Conservation (phyloP, 2,329 filamentous ascomycete species). For the Hypoxylon sp. region DNA sequence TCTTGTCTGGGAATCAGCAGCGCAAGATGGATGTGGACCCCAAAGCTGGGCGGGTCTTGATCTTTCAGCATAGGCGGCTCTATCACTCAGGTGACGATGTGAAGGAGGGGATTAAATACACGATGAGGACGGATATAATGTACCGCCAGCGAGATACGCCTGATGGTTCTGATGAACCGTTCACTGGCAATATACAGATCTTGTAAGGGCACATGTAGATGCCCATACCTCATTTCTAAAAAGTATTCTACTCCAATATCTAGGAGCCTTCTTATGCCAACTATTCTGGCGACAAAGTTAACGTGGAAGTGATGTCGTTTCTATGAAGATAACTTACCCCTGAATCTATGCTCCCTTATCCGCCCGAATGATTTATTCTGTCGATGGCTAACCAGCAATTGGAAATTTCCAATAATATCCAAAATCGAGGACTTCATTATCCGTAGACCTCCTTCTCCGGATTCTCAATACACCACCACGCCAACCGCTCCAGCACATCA, state of each 20-base stretch:
- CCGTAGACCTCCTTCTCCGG: not conserved
- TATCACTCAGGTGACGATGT: slow-evolving; percentile 70
- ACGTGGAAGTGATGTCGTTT: not conserved
- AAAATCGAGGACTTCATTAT: too few relatives aligned
- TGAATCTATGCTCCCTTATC: not conserved
- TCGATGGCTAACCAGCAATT: not conserved
- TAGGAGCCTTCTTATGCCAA: not conserved
- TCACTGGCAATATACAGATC: not conserved
- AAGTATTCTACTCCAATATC: not conserved
- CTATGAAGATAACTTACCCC: not conserved
- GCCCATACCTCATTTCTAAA: not conserved
- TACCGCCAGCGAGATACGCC: slow-evolving; percentile 53
- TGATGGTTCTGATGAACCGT: not conserved
- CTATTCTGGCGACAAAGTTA: not conserved
- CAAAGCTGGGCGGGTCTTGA: slow-evolving; percentile 69
- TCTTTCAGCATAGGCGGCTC: slow-evolving; percentile 70
- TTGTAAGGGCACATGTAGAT: not conserved
- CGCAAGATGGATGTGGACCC: slow-evolving; percentile 68
- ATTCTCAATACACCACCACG: not conserved
- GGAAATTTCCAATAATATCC: too few relatives aligned
- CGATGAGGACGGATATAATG: slow-evolving; percentile 69
- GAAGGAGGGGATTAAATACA: slow-evolving; percentile 67
- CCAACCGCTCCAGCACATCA: slow-evolving; percentile 13
- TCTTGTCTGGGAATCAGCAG: slow-evolving; percentile 62
- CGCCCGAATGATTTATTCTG: not conserved